Percentiles rank a stretch among this genome's conserved stretches.
phyloP scores from a whole-genome alignment of 148 eudicot species.

The Cornus controversa region DNA sequence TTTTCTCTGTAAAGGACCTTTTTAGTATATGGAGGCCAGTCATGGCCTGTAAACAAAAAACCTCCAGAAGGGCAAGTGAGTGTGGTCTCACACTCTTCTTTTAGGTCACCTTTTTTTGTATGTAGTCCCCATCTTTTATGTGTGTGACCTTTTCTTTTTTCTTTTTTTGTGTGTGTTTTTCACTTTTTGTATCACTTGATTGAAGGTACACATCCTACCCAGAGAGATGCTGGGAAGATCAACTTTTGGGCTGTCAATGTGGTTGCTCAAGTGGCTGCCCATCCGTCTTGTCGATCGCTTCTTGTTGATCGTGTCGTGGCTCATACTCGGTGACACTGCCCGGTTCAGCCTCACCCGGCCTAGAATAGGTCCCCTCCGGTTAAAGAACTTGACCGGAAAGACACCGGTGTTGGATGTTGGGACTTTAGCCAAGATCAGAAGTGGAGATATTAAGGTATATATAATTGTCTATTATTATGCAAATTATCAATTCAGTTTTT shows the following conservation, averaged over 20 bases:
- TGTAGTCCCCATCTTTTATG: not conserved
- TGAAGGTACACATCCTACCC: slow-evolving; percentile 66
- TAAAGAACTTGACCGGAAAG: slow-evolving; percentile 58
- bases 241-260: slow-evolving; percentile 76
- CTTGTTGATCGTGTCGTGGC: slow-evolving; percentile 50
- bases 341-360: slow-evolving; percentile 55
- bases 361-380: slow-evolving; percentile 52
- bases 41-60: slow-evolving; percentile 27
- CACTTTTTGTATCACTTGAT: not conserved
- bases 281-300: slow-evolving; percentile 55
- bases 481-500: not conserved
- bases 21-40: not conserved
- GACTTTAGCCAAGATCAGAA: slow-evolving; percentile 66
- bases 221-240: slow-evolving; percentile 75
- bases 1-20: slow-evolving; percentile 28
- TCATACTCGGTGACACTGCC: slow-evolving; percentile 59
- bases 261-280: slow-evolving; percentile 74
- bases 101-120: not conserved
- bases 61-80: slow-evolving; percentile 13
- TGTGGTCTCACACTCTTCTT: slow-evolving; percentile 6
- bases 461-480: not conserved
- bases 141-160: not conserved
- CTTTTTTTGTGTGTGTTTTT: too few species aligned
- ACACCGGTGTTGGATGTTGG: slow-evolving; percentile 77
- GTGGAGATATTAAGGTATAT: slow-evolving; percentile 62